These are phyloP conservation scores for Lupinus albus DNA, from an alignment of 306 rosid species.

Conservation along the genomic window DNA sequence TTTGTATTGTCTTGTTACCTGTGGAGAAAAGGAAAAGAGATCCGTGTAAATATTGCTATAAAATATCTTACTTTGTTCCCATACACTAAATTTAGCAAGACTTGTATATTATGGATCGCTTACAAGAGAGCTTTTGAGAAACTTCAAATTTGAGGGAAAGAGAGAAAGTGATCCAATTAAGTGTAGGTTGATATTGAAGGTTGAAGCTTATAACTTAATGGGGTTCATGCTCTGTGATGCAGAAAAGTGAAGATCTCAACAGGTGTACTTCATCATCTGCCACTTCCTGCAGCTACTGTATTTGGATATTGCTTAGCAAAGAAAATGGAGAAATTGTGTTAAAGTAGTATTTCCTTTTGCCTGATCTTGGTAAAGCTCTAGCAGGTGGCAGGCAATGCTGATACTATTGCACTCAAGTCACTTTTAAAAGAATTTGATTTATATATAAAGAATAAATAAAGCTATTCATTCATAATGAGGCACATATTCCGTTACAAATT, in stretches of 20 bases:
- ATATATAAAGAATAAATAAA: background rate
- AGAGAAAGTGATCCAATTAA: constrained; percentile 39
- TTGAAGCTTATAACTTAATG: constrained; percentile 30
- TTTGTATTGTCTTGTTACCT: constrained; percentile 17
- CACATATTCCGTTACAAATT: too few species aligned
- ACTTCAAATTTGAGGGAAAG: constrained; percentile 34
- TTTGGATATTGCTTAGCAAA: constrained; percentile 56
- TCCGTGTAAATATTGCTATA: background rate
- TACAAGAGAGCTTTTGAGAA: constrained; percentile 31
- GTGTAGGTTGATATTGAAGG: too few species aligned
- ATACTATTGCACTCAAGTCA: constrained; percentile 32
- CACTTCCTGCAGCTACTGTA: constrained; percentile 50
- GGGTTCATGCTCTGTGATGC: background rate
- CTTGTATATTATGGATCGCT: constrained; percentile 28
- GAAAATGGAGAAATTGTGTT: constrained; percentile 53
- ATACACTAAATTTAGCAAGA: background rate
- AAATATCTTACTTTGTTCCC: constrained; percentile 4
- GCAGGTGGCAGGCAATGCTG: constrained; percentile 40
- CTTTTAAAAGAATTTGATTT: constrained; percentile 27
- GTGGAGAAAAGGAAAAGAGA: constrained; percentile 17
- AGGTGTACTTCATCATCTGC: constrained; percentile 51
- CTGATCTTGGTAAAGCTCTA: constrained; percentile 39
- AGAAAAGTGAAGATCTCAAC: constrained; percentile 45
- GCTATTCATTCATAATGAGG: too few species aligned
- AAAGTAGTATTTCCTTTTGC: constrained; percentile 54